phyloP scores from a whole-genome alignment of 306 rosid genomes.

The peach (Prunus persica) region Prunus_persica_NCBIv2 NC_034015.1:12961501-12962000 shows the following conservation, averaged over 20 bases:
- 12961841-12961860: constrained; percentile 53
- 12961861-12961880: constrained; percentile 52
- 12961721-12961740: constrained; percentile 5
- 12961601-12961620: not conserved
- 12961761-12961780: constrained; percentile 22
- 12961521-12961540: not conserved
- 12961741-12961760: constrained; percentile 17
- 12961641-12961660: constrained; percentile 4
- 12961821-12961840: constrained; percentile 58
- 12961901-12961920: constrained; percentile 82
- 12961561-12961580: not conserved
- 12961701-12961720: not conserved
- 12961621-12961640: not conserved
- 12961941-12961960: constrained; percentile 13
- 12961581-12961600: not conserved
- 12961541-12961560: not conserved
- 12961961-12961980: not conserved
- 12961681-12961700: not conserved
- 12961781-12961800: constrained; percentile 58
- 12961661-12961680: constrained; percentile 18
- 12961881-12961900: constrained; percentile 71
- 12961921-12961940: constrained; percentile 72
- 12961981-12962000: not conserved
- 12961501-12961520: not conserved
- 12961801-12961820: constrained; percentile 45